phyloP scores from a whole-genome alignment of 225 moss, liverwort and hornwort genomes.

The Straminergon stramineum region DNA sequence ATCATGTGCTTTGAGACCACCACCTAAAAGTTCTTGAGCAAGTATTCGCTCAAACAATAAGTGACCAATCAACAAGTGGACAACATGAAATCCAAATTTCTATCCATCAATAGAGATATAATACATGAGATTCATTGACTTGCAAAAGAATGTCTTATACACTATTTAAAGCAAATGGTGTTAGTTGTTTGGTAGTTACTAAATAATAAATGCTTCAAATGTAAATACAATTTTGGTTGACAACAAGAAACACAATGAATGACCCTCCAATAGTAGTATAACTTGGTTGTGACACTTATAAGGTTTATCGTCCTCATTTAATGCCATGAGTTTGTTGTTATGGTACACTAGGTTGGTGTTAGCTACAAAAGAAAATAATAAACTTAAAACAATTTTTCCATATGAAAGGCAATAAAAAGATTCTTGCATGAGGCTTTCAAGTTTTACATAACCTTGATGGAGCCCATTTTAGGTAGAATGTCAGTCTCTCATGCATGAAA shows the following conservation, averaged over 20 bases:
- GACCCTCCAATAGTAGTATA: neutral
- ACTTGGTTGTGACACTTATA: neutral
- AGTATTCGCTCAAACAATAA: neutral
- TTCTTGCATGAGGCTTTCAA: neutral
- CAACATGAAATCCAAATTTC: neutral
- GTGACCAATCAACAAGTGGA: neutral
- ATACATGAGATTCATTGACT: neutral
- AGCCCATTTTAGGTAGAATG: neutral
- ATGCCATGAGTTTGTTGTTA: constrained; percentile 33
- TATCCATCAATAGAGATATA: no score
- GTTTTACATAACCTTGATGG: neutral
- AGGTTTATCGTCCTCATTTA: constrained; percentile 20
- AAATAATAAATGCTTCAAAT: neutral
- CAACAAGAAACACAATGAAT: neutral
- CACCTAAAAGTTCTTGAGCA: no score
- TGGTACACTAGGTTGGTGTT: constrained; percentile 56
- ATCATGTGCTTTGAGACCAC: neutral
- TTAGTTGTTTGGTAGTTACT: no score
- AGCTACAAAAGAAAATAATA: constrained; percentile 3
- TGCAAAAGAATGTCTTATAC: no score
- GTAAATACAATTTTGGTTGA: no score
- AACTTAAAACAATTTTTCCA: neutral
- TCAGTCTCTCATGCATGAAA: neutral
- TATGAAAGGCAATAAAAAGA: neutral
- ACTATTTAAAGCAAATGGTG: neutral